Conservation (phyloP, 768 basidiomycete species). For the Amanita rubescens region DNA sequence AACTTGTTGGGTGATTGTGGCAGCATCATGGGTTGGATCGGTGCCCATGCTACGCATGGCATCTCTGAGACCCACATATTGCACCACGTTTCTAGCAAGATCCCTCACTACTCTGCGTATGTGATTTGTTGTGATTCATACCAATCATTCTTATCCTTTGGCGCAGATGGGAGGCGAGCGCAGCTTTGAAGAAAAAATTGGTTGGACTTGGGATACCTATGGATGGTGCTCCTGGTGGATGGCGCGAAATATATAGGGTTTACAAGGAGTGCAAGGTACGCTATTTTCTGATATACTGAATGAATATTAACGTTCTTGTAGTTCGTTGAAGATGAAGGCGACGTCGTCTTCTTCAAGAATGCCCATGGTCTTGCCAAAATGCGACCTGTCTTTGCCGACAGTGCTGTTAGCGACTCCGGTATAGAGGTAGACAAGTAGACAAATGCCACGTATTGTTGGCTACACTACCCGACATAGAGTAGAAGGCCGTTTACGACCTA, state of each 20-base stretch:
- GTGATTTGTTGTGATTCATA: slow-evolving; percentile 15
- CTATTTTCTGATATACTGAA: background rate
- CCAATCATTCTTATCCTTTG: background rate
- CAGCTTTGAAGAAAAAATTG: slow-evolving; percentile 73
- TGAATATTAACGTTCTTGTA: slow-evolving; percentile 13
- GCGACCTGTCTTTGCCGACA: slow-evolving; percentile 59
- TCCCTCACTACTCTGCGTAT: slow-evolving; percentile 88
- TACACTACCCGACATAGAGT: background rate
- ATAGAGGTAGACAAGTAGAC: slow-evolving; percentile 44
- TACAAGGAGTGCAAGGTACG: slow-evolving; percentile 69
- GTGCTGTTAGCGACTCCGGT: slow-evolving; percentile 46
- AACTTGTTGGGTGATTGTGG: slow-evolving; percentile 74
- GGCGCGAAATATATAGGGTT: slow-evolving; percentile 75
- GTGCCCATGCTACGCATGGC: slow-evolving; percentile 79
- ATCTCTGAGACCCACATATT: slow-evolving; percentile 92
- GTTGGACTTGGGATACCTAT: slow-evolving; percentile 55
- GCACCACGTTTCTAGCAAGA: slow-evolving; percentile 92
- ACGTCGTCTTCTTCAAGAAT: slow-evolving; percentile 90
- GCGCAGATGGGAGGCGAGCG: slow-evolving; percentile 80
- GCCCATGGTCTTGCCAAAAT: slow-evolving; percentile 67
- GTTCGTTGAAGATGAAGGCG: slow-evolving; percentile 94
- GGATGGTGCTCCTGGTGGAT: slow-evolving; percentile 68
- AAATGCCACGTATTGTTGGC: background rate
- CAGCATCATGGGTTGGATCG: slow-evolving; percentile 75
- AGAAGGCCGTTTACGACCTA: background rate